phyloP scores from a whole-genome alignment of 2,329 filamentous ascomycete genomes.

The Paracoccidioides lutzii region DNA sequence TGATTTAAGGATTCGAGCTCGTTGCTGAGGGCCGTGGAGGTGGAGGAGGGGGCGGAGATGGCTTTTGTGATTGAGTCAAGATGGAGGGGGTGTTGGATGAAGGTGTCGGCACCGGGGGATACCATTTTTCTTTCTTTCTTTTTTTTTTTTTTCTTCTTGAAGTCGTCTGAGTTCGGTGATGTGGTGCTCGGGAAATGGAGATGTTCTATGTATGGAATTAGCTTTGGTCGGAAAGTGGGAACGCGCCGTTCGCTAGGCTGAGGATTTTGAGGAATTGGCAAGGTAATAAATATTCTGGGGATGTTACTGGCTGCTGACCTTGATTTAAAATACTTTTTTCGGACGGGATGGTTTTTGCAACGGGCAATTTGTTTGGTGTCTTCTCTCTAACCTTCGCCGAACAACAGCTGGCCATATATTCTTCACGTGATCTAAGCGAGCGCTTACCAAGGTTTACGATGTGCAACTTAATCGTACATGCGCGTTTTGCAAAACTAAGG shows the following conservation, averaged over 20 bases:
- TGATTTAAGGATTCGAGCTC: slow-evolving; percentile 66
- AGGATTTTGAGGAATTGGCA: too few relatives aligned
- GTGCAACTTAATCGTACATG: too few relatives aligned
- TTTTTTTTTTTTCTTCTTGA: background rate
- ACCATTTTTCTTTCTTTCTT: slow-evolving; percentile 2
- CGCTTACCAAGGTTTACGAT: background rate
- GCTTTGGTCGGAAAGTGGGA: background rate
- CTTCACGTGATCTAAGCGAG: background rate
- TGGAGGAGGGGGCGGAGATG: slow-evolving; percentile 42
- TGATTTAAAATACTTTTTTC: too few relatives aligned
- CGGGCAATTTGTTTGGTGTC: background rate
- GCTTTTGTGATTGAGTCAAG: slow-evolving; percentile 74
- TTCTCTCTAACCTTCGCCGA: background rate
- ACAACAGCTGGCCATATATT: background rate
- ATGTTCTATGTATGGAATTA: background rate
- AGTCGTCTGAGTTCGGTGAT: background rate
- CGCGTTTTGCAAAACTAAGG: too few relatives aligned
- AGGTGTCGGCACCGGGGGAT: slow-evolving; percentile 26
- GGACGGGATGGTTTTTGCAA: background rate
- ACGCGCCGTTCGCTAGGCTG: too few relatives aligned
- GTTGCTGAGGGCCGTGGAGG: slow-evolving; percentile 48
- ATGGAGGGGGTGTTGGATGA: slow-evolving; percentile 67
- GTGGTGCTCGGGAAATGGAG: background rate
- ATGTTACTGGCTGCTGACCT: too few relatives aligned
- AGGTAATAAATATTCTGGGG: too few relatives aligned